Evolutionary conservation across 75 land plant genomes (phyloP).

Genomic region (Sequoiadendron giganteum): DNA sequence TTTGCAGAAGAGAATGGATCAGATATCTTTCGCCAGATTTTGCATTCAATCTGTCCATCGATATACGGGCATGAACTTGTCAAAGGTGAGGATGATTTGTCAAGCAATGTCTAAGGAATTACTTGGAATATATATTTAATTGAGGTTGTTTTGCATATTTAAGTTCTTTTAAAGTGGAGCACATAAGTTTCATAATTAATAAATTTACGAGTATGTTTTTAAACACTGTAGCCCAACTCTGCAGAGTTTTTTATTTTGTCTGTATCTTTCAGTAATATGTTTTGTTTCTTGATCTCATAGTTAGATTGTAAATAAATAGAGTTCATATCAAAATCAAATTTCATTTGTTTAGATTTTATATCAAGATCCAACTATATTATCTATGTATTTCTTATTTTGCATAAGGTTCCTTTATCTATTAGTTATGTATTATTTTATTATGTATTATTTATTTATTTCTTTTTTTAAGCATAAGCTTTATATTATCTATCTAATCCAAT

Average conservation of each 20-base stretch:
- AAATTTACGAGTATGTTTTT: neutral
- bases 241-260: neutral
- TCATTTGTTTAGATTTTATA: neutral
- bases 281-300: neutral
- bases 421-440: neutral
- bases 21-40: slow-evolving; percentile 83
- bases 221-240: neutral
- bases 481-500: neutral
- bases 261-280: neutral
- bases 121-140: neutral
- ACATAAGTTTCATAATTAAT: neutral
- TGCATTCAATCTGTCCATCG: slow-evolving; percentile 96
- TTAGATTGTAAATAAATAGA: neutral
- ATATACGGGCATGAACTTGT: slow-evolving; percentile 99
- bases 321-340: neutral
- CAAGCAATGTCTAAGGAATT: neutral
- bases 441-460: neutral
- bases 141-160: neutral
- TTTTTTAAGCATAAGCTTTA: neutral
- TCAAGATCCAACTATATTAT: neutral
- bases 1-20: slow-evolving; percentile 90
- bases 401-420: too few relatives aligned
- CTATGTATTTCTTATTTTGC: too few relatives aligned
- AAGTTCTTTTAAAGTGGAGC: neutral
- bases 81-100: slow-evolving; percentile 59